A percentile compares a stretch with the other conserved stretches of the same genome.
Evolutionary conservation across 2,329 filamentous ascomycete genomes (phyloP).

Genomic region (Dactylonectria estremocensis): DNA sequence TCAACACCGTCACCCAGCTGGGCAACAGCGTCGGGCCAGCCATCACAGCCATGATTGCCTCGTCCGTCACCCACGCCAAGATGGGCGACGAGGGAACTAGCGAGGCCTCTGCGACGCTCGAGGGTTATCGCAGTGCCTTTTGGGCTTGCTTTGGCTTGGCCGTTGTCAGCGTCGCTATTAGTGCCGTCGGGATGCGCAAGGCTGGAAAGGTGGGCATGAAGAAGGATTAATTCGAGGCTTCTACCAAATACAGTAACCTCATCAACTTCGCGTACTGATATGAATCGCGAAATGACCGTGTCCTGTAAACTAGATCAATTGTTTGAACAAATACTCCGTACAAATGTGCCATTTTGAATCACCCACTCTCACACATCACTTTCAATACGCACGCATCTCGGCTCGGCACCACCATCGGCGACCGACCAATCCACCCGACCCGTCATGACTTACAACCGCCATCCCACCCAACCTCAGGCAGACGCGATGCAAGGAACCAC

Average conservation of each 20-base stretch:
- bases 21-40: conserved; percentile 27
- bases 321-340: background rate
- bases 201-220: conserved; percentile 30
- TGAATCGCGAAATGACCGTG: background rate
- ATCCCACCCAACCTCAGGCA: background rate
- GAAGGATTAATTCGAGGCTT: conserved; percentile 8
- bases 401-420: background rate
- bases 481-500: conserved; percentile 1
- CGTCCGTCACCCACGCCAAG: conserved; percentile 21
- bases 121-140: conserved; percentile 25
- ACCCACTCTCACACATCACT: too few relatives aligned
- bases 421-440: background rate
- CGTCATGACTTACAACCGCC: background rate
- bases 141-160: conserved; percentile 26
- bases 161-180: conserved; percentile 7
- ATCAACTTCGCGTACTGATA: background rate
- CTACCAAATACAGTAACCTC: background rate
- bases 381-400: background rate
- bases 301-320: background rate
- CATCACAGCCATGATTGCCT: conserved; percentile 29
- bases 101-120: conserved; percentile 12
- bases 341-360: too few relatives aligned
- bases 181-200: conserved; percentile 23
- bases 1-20: conserved; percentile 28
- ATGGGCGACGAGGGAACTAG: conserved; percentile 12